Percentiles rank a stretch among this genome's conserved stretches.
These are phyloP conservation scores for Ziziphus jujuba DNA, from an alignment of 306 rosid species.

Conservation along the genomic window DNA sequence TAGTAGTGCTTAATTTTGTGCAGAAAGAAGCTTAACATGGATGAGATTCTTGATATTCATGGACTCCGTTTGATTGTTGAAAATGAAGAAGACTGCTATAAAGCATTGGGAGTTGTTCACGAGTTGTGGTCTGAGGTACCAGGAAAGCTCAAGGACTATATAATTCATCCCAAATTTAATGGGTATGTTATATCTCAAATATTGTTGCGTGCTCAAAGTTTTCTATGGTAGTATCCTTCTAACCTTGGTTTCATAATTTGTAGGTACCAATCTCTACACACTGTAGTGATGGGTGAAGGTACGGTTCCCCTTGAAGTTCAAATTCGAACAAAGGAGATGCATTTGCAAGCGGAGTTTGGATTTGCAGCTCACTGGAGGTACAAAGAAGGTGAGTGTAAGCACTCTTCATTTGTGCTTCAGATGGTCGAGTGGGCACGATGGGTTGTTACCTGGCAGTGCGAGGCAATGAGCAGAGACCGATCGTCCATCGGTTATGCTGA, in stretches of 20 bases:
- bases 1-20: slow-evolving; percentile 27
- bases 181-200: slow-evolving; percentile 55
- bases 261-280: slow-evolving; percentile 89
- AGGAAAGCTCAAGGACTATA: slow-evolving; percentile 92
- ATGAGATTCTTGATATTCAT: slow-evolving; percentile 89
- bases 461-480: slow-evolving; percentile 73
- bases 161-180: slow-evolving; percentile 70
- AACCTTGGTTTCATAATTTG: slow-evolving; percentile 26
- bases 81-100: slow-evolving; percentile 83
- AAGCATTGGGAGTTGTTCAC: slow-evolving; percentile 72
- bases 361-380: slow-evolving; percentile 99
- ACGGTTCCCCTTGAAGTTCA: slow-evolving; percentile 84
- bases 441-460: slow-evolving; percentile 99
- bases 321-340: slow-evolving; percentile 92
- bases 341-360: slow-evolving; percentile 95
- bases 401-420: slow-evolving; percentile 87
- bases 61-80: slow-evolving; percentile 93
- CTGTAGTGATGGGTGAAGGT: slow-evolving; percentile 88
- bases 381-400: slow-evolving; percentile 94
- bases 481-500: slow-evolving; percentile 47
- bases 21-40: slow-evolving; percentile 80
- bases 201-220: slow-evolving; percentile 1
- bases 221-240: slow-evolving; percentile 1
- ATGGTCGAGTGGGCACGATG: slow-evolving; percentile 99
- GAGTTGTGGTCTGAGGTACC: slow-evolving; percentile 79